Conservation (phyloP, 345 rosid species). For the Arabis alpina region DNA sequence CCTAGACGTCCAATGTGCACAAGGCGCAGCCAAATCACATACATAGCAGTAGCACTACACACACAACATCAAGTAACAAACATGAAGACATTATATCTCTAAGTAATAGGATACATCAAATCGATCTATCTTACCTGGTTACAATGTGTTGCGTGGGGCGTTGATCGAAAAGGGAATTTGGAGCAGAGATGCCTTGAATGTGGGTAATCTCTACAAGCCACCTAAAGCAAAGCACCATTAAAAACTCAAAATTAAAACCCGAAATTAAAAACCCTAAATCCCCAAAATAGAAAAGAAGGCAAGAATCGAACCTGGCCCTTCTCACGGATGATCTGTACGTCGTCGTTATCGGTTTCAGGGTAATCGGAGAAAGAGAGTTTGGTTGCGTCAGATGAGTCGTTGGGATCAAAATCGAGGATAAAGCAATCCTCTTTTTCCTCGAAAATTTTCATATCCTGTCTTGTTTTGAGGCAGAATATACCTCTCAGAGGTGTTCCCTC, state of each 20-base stretch:
- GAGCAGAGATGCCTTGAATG: conserved; percentile 75
- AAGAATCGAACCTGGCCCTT: conserved; percentile 38
- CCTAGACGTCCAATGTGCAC: conserved; percentile 47
- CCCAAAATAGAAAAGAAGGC: too few relatives aligned
- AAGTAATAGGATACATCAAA: neutral
- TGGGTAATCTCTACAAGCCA: conserved; percentile 83
- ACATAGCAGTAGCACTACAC: conserved; percentile 77
- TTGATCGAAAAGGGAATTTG: conserved; percentile 57
- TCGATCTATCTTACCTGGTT: conserved; percentile 44
- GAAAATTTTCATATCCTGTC: conserved; percentile 36
- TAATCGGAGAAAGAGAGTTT: conserved; percentile 15
- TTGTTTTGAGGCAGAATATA: conserved; percentile 42
- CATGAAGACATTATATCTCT: neutral
- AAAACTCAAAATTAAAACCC: neutral
- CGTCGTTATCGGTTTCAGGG: conserved; percentile 6
- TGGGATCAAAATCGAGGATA: conserved; percentile 65
- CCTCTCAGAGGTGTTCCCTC: conserved; percentile 44
- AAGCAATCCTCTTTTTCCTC: conserved; percentile 61
- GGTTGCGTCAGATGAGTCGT: conserved; percentile 36
- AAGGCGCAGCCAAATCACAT: conserved; percentile 70
- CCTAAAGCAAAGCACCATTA: conserved; percentile 38
- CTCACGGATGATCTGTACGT: conserved; percentile 25
- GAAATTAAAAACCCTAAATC: too few relatives aligned
- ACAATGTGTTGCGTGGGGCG: conserved; percentile 53
- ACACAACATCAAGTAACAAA: conserved; percentile 14